Conservation (phyloP, 352 stramenopile species). For the Pythium volutum region DNA sequence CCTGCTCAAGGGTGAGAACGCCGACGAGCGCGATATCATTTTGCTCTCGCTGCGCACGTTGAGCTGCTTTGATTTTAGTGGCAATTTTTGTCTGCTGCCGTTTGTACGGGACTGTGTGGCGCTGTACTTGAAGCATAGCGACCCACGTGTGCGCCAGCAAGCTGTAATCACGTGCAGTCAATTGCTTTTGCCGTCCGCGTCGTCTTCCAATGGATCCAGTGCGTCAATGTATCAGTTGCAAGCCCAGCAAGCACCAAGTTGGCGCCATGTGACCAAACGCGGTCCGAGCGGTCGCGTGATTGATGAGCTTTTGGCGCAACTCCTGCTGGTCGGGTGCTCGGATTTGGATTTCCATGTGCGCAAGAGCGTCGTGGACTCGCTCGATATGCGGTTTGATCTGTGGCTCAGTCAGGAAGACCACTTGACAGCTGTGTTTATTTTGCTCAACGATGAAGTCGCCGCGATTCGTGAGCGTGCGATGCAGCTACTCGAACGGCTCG, state of each 20-base stretch:
- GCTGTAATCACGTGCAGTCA: conserved; percentile 83
- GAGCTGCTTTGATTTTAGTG: conserved; percentile 91
- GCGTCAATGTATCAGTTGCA: conserved; percentile 16
- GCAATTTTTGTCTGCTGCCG: conserved; percentile 92
- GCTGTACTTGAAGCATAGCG: conserved; percentile 90
- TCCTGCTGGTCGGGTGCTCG: conserved; percentile 92
- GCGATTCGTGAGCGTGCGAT: conserved; percentile 91
- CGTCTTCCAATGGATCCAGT: conserved; percentile 3
- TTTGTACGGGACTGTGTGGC: conserved; percentile 94
- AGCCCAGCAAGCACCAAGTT: conserved; percentile 26
- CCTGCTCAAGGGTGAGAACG: conserved; percentile 76
- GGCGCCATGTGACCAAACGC: conserved; percentile 68
- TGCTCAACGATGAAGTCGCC: conserved; percentile 93
- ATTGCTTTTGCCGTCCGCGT: conserved; percentile 51
- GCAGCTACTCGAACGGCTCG: conserved; percentile 92
- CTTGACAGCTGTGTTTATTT: conserved; percentile 91
- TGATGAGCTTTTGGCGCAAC: conserved; percentile 90
- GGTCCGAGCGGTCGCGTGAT: conserved; percentile 88
- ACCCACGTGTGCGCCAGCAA: conserved; percentile 90
- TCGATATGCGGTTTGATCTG: conserved; percentile 92
- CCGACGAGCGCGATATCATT: conserved; percentile 70
- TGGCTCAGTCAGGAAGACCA: conserved; percentile 93
- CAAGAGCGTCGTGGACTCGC: conserved; percentile 90
- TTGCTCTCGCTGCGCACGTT: conserved; percentile 93
- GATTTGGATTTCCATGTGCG: conserved; percentile 91